phyloP scores from a whole-genome alignment of 1,139 yeast species.

The Magnusiomyces fungicola region DNA sequence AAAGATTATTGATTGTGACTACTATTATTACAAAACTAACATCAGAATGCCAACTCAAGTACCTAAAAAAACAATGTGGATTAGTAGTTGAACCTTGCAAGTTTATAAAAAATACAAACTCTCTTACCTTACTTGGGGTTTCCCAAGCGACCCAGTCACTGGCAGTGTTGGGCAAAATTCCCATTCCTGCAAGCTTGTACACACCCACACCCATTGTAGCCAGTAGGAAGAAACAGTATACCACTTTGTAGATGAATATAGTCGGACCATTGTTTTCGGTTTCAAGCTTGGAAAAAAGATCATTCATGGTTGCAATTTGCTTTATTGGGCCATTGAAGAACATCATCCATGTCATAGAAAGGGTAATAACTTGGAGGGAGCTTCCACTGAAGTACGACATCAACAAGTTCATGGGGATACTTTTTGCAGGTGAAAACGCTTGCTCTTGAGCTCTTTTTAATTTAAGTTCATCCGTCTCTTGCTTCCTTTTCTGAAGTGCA shows the following conservation, averaged over 20 bases:
- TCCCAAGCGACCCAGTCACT: constrained; percentile 96
- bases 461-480: constrained; percentile 6
- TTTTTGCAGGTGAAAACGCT: constrained; percentile 77
- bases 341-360: constrained; percentile 83
- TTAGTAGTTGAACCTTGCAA: background rate
- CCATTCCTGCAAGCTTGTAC: constrained; percentile 83
- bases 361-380: constrained; percentile 81
- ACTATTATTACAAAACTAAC: too few species aligned
- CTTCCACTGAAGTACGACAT: constrained; percentile 96
- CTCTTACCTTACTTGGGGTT: constrained; percentile 34
- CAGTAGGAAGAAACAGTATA: constrained; percentile 54
- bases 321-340: constrained; percentile 64
- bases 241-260: constrained; percentile 41
- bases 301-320: constrained; percentile 54
- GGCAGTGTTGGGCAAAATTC: constrained; percentile 75
- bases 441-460: constrained; percentile 64
- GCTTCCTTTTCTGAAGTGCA: background rate
- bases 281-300: constrained; percentile 34
- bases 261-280: constrained; percentile 33
- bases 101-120: background rate
- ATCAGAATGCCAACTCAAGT: too few species aligned
- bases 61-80: background rate
- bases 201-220: constrained; percentile 67
- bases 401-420: constrained; percentile 76
- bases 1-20: too few species aligned